Base-by-base conservation (phyloP, 1,284 basidiomycete genomes). In the Ustilago bromivora region DNA sequence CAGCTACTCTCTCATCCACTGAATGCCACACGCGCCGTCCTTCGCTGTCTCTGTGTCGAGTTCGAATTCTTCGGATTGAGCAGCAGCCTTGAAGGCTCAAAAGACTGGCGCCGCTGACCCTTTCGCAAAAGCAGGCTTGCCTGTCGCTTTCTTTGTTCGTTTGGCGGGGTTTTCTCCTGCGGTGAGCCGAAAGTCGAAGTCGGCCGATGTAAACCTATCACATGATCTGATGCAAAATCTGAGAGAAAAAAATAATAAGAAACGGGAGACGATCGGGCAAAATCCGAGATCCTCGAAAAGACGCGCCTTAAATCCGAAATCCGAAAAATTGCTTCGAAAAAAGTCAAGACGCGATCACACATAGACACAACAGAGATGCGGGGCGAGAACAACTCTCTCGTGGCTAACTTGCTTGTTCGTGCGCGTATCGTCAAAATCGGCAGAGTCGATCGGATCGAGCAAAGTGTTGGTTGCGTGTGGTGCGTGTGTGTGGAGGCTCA, bases 71-170 rank as follows among this genome's bases (percentile, higher is more conserved):
- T 46, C n/a, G n/a, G 23, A 28, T 28, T 28, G 23, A 28, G 23
- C 23, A 3, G 23, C 23, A 28, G 5, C 13, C 40, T 53, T n/a
- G 12, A 19, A 60, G n/a, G 17, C 35, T n/a, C 17, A 34, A 32
- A 17, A 57, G 43, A 64, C 36, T 64, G 43, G 53, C 19, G 34
- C 61, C 28, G 60, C 61, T 62, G 53, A 13, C 43, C 32, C 10
- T 32, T 62, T 32, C 15, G 23, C n/a, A 28, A 47, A 38, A 15
- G 4, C 7, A 23, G 9, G 32, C n/a, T 38, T 46, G 60, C 52
- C 28, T 34, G 17, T 47, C 52, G 46, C 41, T 62, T 43, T 62
- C 61, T 36, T 28, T 31, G 7, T 15, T 41, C 13, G 40, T 17
- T 41, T 41, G 11, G 19, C 23, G 19, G 46, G 4, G n/a, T 49